Percentiles rank a stretch among this genome's conserved stretches.
phyloP scores from a whole-genome alignment of 176 grass and related monocot genomes.

The Musa schizocarpa region DNA sequence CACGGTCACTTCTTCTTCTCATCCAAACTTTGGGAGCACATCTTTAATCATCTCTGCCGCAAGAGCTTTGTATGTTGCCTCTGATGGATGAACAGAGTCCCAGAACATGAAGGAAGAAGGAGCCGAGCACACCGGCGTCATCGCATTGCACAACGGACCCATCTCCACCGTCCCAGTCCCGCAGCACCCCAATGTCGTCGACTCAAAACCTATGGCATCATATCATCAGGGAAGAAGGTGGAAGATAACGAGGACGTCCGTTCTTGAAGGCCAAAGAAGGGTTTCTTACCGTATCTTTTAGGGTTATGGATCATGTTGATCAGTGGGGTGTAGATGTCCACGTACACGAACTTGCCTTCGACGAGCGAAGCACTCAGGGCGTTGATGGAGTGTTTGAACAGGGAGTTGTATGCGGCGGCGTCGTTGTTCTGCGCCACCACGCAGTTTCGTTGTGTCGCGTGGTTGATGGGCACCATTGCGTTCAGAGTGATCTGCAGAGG shows the following conservation, averaged over 20 bases:
- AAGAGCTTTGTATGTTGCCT: constrained; percentile 40
- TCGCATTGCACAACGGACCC: constrained; percentile 28
- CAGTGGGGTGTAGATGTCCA: constrained; percentile 42
- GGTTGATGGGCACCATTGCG: not conserved
- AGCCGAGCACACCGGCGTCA: constrained; percentile 21
- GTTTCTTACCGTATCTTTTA: constrained; percentile 30
- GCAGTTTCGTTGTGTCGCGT: too few species aligned
- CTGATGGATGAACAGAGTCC: constrained; percentile 56
- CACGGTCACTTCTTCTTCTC: too few species aligned
- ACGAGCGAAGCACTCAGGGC: constrained; percentile 12
- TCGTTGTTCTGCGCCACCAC: not conserved
- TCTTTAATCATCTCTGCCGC: not conserved
- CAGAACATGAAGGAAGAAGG: constrained; percentile 44
- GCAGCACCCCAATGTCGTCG: constrained; percentile 31
- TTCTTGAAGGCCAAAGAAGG: too few species aligned
- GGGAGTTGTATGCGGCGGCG: too few species aligned
- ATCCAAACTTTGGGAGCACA: too few species aligned
- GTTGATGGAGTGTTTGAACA: not conserved
- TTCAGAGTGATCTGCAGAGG: constrained; percentile 27
- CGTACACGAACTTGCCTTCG: constrained; percentile 21
- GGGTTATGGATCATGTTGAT: constrained; percentile 35
- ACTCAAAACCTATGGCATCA: constrained; percentile 29
- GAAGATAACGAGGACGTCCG: not conserved
- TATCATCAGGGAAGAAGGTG: not conserved
- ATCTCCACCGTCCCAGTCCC: constrained; percentile 32